phyloP scores from a whole-genome alignment of 768 basidiomycete species.

The Rhodotorula sphaerocarpa region DNA sequence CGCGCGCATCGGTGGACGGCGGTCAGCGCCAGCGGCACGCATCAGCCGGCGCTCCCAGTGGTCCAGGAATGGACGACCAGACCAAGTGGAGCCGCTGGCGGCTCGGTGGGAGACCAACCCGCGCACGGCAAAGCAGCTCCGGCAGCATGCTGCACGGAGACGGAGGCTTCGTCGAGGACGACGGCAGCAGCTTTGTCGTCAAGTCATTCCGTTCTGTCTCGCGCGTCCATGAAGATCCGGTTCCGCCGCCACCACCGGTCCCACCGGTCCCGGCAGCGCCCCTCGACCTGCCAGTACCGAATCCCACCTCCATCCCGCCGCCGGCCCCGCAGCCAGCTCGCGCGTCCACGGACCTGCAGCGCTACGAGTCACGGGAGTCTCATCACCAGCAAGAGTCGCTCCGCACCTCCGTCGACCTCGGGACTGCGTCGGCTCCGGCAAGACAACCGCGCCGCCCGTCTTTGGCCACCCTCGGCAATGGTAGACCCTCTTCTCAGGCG shows the following conservation, averaged over 20 bases:
- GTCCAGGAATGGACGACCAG: background rate
- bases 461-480: conserved; percentile 7
- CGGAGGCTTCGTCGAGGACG: background rate
- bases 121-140: conserved; percentile 1
- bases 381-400: conserved; percentile 11
- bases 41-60: conserved; percentile 4
- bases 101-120: conserved; percentile 13
- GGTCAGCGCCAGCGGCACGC: background rate
- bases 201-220: conserved; percentile 31
- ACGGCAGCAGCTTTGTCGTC: conserved; percentile 29
- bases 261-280: background rate
- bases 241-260: conserved; percentile 14
- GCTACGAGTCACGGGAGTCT: background rate
- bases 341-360: too few relatives aligned
- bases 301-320: background rate
- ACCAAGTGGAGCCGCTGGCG: conserved; percentile 20
- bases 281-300: background rate
- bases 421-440: background rate
- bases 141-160: background rate
- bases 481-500: background rate
- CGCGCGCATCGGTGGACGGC: background rate
- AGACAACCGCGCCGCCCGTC: conserved; percentile 20
- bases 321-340: background rate
- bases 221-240: conserved; percentile 31
- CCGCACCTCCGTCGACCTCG: conserved; percentile 15